Base-by-base conservation (phyloP, 2,329 filamentous ascomycete genomes). In the Cladosporium sp. region DNA sequence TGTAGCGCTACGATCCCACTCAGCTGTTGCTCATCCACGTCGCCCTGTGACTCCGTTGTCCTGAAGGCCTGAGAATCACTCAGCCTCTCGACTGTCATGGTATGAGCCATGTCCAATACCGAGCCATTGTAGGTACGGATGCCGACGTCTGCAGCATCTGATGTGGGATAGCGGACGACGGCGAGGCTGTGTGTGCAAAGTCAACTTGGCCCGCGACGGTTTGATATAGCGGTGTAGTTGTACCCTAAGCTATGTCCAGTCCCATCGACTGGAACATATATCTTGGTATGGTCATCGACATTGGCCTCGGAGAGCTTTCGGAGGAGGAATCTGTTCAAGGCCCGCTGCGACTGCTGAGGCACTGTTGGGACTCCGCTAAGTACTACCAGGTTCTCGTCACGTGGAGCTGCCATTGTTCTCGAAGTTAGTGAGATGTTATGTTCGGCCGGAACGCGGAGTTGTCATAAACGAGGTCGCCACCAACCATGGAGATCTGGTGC, bases 191-290 rank as follows among this genome's bases (percentile, higher is more conserved):
- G 29, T 55, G 5, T 29, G 18, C n/a, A n/a, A 53, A 31, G 18
- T 31, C 14, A 29, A 33, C 18, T 12, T 31, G 49, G 18, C 10
- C 3, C 8, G 16, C n/a, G 2, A 11, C 23, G 31, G 28, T 21
- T 21, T 29, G 3, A 16, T 18, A 55, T 29, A 21, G 52, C n/a
- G 52, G 29, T 23, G 18, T 21, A 55, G 52, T 31, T 16, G 18
- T 55, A 55, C 52, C 52, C 52, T 29, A 33, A 29, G 52, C 52
- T 55, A 1, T 55, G 10, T 31, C 52, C 52, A 21, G 31, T n/a
- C 4, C 18, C 52, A 33, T 33, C 52, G 16, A 55, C 52, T n/a
- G 52, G 52, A n/a, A 55, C 52, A 33, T 55, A 55, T 55, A 55
- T 33, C 16, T 55, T 55, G 10, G 18, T 31, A n/a, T 55, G 52